Evolutionary conservation across 2,329 filamentous ascomycete genomes (phyloP).

Genomic region (Diaporthe citriasiana): DNA sequence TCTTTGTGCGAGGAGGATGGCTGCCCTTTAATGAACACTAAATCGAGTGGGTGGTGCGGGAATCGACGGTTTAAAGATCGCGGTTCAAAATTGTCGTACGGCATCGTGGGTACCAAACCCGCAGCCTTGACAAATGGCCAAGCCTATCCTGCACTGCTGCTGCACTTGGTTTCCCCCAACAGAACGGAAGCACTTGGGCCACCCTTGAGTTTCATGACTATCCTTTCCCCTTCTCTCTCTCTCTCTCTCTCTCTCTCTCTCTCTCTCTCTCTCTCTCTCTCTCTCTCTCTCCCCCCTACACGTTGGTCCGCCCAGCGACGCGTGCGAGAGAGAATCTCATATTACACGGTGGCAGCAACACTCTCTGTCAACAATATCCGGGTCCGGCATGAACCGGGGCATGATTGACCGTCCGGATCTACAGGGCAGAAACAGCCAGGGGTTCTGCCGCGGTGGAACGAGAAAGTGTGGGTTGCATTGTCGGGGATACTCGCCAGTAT

Average conservation of each 20-base stretch:
- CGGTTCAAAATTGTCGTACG: slow-evolving; percentile 5
- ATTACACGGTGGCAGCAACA: not conserved
- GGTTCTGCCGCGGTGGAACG: not conserved
- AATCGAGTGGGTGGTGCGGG: slow-evolving; percentile 32
- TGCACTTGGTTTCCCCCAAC: not conserved
- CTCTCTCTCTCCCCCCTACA: no score
- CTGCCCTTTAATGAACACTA: slow-evolving; percentile 27
- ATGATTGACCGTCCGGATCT: slow-evolving; percentile 33
- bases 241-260: no score
- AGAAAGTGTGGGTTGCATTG: slow-evolving; percentile 26
- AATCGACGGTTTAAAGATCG: slow-evolving; percentile 33
- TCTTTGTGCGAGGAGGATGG: slow-evolving; percentile 8
- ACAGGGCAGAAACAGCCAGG: slow-evolving; percentile 31
- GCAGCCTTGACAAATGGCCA: not conserved
- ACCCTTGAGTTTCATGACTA: not conserved
- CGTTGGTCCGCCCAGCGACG: not conserved
- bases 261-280: no score
- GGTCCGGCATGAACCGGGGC: slow-evolving; percentile 23
- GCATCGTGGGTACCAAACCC: slow-evolving; percentile 22
- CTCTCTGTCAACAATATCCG: not conserved
- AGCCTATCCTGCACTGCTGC: not conserved
- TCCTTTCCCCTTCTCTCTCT: no score
- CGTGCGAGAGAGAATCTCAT: not conserved
- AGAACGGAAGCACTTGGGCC: not conserved
- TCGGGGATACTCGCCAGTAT: slow-evolving; percentile 8